These are phyloP conservation scores for Dalbergia cochinchinensis DNA, from an alignment of 306 rosid genomes.

Conservation along the genomic window DNA sequence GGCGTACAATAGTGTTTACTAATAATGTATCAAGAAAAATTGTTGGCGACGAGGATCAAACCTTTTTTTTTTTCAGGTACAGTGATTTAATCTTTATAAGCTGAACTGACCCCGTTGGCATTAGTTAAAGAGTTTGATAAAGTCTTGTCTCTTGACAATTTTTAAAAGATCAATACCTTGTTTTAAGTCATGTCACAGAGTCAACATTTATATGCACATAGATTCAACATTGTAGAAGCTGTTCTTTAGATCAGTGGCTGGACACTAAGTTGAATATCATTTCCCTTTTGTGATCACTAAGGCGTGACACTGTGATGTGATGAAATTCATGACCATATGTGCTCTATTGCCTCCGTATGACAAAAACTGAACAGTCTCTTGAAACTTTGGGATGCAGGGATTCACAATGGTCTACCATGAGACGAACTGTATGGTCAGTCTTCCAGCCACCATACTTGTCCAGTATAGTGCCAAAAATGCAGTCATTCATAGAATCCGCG, in stretches of 20 bases:
- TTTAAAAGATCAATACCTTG: too few species aligned
- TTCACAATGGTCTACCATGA: conserved; percentile 88
- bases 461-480: conserved; percentile 85
- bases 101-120: too few species aligned
- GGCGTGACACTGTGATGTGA: background rate
- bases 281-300: conserved; percentile 8
- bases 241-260: conserved; percentile 13
- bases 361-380: conserved; percentile 16
- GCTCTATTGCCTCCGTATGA: background rate
- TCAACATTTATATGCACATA: conserved; percentile 3
- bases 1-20: too few species aligned
- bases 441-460: conserved; percentile 87
- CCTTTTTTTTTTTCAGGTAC: too few species aligned
- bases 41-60: too few species aligned
- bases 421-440: conserved; percentile 76
- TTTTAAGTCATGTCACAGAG: background rate
- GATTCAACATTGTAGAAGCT: background rate
- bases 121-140: too few species aligned
- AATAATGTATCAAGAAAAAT: too few species aligned
- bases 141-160: too few species aligned
- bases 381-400: conserved; percentile 65
- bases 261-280: conserved; percentile 37
- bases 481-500: conserved; percentile 75
- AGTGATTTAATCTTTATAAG: too few species aligned
- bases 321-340: background rate